Base-by-base conservation (phyloP, 768 basidiomycete genomes). In the Termitomyces sp. region DNA sequence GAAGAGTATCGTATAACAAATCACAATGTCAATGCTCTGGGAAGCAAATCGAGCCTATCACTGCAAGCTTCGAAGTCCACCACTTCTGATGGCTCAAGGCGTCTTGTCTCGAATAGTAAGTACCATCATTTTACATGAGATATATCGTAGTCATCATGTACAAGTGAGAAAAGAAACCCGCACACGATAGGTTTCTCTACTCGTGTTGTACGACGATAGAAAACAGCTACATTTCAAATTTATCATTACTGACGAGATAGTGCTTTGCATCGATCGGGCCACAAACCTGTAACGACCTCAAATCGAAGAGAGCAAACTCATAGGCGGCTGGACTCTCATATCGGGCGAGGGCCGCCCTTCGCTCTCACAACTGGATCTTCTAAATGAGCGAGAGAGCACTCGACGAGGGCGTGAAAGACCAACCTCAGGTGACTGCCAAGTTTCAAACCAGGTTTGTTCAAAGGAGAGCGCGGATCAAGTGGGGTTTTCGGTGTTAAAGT, bases 391-490 rank as follows among this genome's bases (percentile, higher is more conserved):
- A 38, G 15, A 31, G 38, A 42, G 10, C 12, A 23, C 44, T n/a
- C 17, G 7, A 40, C 12, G 26, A 35, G 12, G 17, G 31, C 21
- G 17, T 9, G 17, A 53, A 31, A 23, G 10, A 48, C 54, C 15
- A 48, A 53, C 50, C 51, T 33, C 5, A 37, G 15, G 3, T 45
- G 55, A 26, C 35, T 56, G 26, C 31, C 21, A 30, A 30, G 23
- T 31, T 28, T 26, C 11, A 26, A 53, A 6, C 11, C 31, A 33
- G 37, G 21, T 47, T 30, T 21, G 14, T 23, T 40, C 30, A 57
- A 48, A 11, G 60, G 60, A 9, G 60, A 61, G 26, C 60, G 60
- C 10, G 60, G 60, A 50, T 61, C 57, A 46, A 50, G 10, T 46
- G 9, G 23, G 21, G 30, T 17, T 21, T n/a, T 37, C 15, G 41